phyloP scores from a whole-genome alignment of 2,329 filamentous ascomycete species.

The Trichoderma polysporum region DNA sequence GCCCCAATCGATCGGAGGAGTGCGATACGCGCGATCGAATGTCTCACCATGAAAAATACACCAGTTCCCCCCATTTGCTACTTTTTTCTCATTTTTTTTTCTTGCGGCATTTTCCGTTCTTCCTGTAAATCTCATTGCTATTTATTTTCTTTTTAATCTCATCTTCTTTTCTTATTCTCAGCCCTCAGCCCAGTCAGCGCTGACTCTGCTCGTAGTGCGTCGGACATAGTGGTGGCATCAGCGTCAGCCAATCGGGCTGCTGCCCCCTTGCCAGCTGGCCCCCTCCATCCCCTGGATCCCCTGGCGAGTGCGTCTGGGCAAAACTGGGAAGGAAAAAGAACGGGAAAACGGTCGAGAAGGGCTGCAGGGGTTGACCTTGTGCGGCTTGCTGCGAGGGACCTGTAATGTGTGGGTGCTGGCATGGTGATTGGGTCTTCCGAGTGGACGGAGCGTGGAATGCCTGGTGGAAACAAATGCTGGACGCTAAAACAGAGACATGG shows the following conservation, averaged over 20 bases:
- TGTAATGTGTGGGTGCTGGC: not conserved
- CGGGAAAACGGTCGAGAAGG: not conserved
- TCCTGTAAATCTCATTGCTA: not conserved
- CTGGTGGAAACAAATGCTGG: not conserved
- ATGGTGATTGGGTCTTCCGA: not conserved
- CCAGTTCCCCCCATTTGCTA: not conserved
- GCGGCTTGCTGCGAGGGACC: not conserved
- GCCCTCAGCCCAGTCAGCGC: not conserved
- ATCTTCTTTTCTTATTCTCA: not conserved
- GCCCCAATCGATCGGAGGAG: not conserved
- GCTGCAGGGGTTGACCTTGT: constrained; percentile 10
- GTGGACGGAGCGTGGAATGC: not conserved
- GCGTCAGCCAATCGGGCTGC: constrained; percentile 6
- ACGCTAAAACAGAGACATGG: not conserved
- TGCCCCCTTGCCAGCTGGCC: not conserved
- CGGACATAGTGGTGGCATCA: not conserved
- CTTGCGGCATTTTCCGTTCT: not conserved
- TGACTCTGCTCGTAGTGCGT: not conserved
- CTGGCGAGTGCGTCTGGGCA: constrained; percentile 1
- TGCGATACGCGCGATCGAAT: constrained; percentile 2
- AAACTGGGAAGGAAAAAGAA: not conserved
- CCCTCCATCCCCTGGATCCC: not conserved
- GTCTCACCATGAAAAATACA: not conserved
- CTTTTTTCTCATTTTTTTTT: not conserved
- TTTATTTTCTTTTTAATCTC: not conserved